These are phyloP conservation scores for Falciphora oryzae DNA, from an alignment of 2,329 filamentous ascomycete genomes.

Conservation along the genomic window DNA sequence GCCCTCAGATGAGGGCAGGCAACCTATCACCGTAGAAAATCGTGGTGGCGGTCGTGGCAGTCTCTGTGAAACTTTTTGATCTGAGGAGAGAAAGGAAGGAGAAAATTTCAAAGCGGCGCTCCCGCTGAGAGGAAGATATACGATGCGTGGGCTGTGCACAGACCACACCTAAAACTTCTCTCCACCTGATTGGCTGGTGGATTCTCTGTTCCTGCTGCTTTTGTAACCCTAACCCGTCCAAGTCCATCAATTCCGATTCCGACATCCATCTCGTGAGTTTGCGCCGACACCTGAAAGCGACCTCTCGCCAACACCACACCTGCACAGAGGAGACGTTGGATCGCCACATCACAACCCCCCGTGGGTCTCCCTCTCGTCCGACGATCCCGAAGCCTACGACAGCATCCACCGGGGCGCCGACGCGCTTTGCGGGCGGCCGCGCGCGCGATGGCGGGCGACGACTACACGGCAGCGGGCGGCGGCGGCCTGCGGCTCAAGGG, in stretches of 20 bases:
- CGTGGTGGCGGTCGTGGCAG: slow-evolving; percentile 59
- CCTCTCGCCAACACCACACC: neutral
- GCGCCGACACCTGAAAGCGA: neutral
- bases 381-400: neutral
- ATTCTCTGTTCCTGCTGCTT: neutral
- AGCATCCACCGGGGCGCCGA: neutral
- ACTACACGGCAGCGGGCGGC: slow-evolving; percentile 62
- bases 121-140: slow-evolving; percentile 6
- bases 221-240: neutral
- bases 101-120: slow-evolving; percentile 18
- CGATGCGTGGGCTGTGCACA: neutral
- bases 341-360: too few species aligned
- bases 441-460: slow-evolving; percentile 60
- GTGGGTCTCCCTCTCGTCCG: too few species aligned
- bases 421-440: neutral
- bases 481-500: slow-evolving; percentile 86
- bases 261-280: too few species aligned
- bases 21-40: slow-evolving; percentile 53
- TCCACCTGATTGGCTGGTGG: neutral
- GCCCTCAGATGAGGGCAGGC: slow-evolving; percentile 29
- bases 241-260: neutral
- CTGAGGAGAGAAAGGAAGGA: slow-evolving; percentile 37
- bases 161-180: neutral
- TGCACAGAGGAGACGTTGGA: neutral
- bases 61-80: slow-evolving; percentile 60